These are phyloP conservation scores for Cutaneotrichosporon arboriforme DNA, from an alignment of 1,284 basidiomycete genomes.

Conservation along the genomic window DNA sequence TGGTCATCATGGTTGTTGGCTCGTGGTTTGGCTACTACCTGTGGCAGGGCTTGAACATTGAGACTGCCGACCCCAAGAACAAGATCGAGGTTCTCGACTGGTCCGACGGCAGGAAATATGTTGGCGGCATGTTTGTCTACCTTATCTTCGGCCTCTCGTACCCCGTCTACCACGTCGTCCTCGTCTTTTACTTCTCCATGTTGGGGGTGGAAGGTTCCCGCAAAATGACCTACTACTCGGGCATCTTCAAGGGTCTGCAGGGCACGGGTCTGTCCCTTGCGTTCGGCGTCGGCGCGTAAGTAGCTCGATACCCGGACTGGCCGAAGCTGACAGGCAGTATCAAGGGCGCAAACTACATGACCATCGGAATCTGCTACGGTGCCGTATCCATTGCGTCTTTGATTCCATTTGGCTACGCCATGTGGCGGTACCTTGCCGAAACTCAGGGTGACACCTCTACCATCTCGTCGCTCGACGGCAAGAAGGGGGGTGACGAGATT, in stretches of 20 bases:
- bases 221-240: slow-evolving; percentile 1
- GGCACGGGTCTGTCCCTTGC: slow-evolving; percentile 1
- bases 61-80: neutral
- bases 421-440: neutral
- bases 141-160: slow-evolving; percentile 2
- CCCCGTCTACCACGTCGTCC: slow-evolving; percentile 3
- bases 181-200: slow-evolving; percentile 5
- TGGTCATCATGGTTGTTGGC: neutral
- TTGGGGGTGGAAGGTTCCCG: neutral
- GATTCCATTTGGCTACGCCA: neutral
- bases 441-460: no score
- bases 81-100: slow-evolving; percentile 1
- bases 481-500: no score
- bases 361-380: slow-evolving; percentile 1
- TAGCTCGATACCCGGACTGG: neutral
- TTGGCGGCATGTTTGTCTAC: slow-evolving; percentile 1
- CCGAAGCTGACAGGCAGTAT: neutral
- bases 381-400: neutral
- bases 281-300: slow-evolving; percentile 1
- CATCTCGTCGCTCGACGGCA: no score
- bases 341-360: slow-evolving; percentile 1
- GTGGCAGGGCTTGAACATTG: slow-evolving; percentile 1
- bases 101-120: neutral
- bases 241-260: slow-evolving; percentile 4
- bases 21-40: slow-evolving; percentile 4